Conservation (phyloP, 225 moss, liverwort and hornwort species). For the Polytrichum commune region DNA sequence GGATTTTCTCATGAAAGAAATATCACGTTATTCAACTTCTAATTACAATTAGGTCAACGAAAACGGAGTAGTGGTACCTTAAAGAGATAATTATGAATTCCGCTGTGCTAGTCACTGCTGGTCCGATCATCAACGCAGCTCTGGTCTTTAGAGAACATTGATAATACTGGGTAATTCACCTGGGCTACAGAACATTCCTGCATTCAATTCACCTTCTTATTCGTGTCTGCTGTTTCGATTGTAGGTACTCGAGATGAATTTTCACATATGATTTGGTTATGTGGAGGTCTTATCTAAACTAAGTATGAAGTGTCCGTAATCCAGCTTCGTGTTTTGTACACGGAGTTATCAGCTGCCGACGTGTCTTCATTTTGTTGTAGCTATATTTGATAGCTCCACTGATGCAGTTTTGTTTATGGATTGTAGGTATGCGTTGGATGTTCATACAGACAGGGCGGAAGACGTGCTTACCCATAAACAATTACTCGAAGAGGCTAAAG, state of each 20-base stretch:
- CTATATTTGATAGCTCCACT: not conserved
- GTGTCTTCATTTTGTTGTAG: slow-evolving; percentile 4
- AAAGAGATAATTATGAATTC: no score
- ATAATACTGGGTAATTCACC: no score
- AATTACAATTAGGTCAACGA: no score
- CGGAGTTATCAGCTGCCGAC: not conserved
- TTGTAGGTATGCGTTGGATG: slow-evolving; percentile 93
- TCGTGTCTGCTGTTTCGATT: not conserved
- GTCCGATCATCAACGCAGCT: no score
- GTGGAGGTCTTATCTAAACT: not conserved
- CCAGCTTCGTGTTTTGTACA: not conserved
- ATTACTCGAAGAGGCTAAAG: slow-evolving; percentile 63
- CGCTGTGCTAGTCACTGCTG: no score
- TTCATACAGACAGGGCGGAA: slow-evolving; percentile 89
- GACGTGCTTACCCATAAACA: slow-evolving; percentile 91
- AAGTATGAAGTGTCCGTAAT: not conserved
- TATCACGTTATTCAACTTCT: no score
- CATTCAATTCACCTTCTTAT: no score
- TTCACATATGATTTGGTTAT: no score
- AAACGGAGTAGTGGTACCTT: no score
- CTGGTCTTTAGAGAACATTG: no score
- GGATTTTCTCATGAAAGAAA: no score
- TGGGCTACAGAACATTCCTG: no score
- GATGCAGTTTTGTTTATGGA: slow-evolving; percentile 1
- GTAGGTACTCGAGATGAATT: not conserved